Base-by-base conservation (phyloP, 2,329 filamentous ascomycete genomes). In the Aspergillus spinulosporus region DNA sequence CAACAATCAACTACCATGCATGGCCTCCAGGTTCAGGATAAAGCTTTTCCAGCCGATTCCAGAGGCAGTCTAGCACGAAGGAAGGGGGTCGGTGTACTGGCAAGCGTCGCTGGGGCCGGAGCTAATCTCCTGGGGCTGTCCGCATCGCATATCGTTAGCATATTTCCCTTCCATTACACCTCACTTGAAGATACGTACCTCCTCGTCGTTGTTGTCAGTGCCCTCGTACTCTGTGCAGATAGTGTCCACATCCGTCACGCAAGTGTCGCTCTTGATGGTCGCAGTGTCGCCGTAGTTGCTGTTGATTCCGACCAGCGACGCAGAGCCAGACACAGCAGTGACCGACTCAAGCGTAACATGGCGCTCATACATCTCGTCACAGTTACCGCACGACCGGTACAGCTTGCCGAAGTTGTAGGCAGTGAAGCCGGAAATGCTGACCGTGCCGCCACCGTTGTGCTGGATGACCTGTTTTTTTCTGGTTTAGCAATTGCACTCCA, bases 371-470 rank as follows among this genome's bases (percentile, higher is more conserved):
- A 54, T 54, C 15, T 54, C 45, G 29, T 65, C 65, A 66, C 76
- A 79, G 69, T 76, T 75, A 11, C 78, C 79, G 65, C 78, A 81
- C 48, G 73, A 72, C 56, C 78, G 76, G 70, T 79, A 80, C 46
- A 80, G 63, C 67, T 76, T 76, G 59, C 74, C 74, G 49, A 73
- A 70, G 64, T 77, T 68, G 46, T 72, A 66, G 31, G 71, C 71
- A 15, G 71, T 73, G 63, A 76, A 77, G 58, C 71, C 72, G 44
- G 72, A 68, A 54, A 75, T 62, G 56, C 48, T 65, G 49, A 70
- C 64, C 8, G 65, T 69, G 40, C 70, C 71, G 32, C 61, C 63
- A 50, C 67, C 67, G 60, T 74, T 74, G 64, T 72, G 69, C 54
- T 73, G 71, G 56, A 73, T 64, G 49, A 52, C 40, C 40, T 43